phyloP scores from a whole-genome alignment of 257 asterid species.

The Capsicum pubescens region DNA sequence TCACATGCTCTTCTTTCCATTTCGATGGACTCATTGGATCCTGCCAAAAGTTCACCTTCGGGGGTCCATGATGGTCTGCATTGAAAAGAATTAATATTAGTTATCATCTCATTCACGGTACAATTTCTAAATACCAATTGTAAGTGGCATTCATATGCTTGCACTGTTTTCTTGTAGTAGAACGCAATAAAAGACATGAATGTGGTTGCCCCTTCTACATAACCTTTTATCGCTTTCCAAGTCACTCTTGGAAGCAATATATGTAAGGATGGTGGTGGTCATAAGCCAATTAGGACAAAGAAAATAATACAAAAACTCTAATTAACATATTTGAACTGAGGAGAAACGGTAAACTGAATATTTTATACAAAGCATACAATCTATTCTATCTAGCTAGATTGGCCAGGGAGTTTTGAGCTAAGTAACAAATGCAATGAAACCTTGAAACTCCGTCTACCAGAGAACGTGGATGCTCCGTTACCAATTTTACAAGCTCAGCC shows the following conservation, averaged over 20 bases:
- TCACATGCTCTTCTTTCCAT: constrained; percentile 95
- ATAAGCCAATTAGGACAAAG: not conserved
- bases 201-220: not conserved
- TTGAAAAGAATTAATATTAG: not conserved
- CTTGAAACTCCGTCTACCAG: not conserved
- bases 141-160: not conserved
- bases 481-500: not conserved
- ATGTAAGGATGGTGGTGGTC: not conserved
- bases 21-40: constrained; percentile 80
- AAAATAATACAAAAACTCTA: not conserved
- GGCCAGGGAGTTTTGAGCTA: not conserved
- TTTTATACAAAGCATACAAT: not conserved
- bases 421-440: not conserved
- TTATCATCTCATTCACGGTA: not conserved
- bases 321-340: not conserved
- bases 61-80: constrained; percentile 81
- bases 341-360: not conserved
- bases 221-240: not conserved
- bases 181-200: not conserved
- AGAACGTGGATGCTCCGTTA: not conserved
- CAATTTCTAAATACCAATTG: not conserved
- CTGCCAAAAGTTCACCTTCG: constrained; percentile 66
- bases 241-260: not conserved
- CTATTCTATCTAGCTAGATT: not conserved
- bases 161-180: constrained; percentile 6